Evolutionary conservation across 805 yeast genomes (phyloP), one percentile per base, ranked within the genome.

Genomic region (Wickerhamomyces canadensis): DNA sequence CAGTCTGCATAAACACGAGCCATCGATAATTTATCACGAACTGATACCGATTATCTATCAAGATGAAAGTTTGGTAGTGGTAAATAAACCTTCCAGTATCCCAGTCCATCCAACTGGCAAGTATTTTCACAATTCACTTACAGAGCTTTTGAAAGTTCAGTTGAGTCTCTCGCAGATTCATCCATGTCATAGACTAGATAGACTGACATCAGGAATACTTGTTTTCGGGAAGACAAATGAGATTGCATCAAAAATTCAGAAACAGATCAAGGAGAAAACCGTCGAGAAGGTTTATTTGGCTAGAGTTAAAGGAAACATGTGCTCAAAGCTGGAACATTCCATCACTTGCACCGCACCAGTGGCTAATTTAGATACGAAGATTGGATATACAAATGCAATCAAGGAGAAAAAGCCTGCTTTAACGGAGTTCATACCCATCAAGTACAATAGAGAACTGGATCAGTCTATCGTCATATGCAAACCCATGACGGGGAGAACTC

Each of bases 31-130:
- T 8, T 21, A 33, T 17, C 19, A 21, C 6, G 36, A 61, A 80
- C 27, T 17, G 14, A 33, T 36, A 19, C 27, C 27, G 4, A 16
- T 37, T 12, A 66, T 56, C 82, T 84, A 51, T 77, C 82, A 48
- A 10, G 19, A 38, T 55, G 85, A 80, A 5, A 72, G 80, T 33
- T 56, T 87, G 12, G 67, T 93, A 7, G 95, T 84, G 2, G 80
- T 93, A 9, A 94, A 91, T 55, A 93, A 93, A 47, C 98, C 98
- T 0, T 74, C 91, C 5, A 96, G 98, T 0, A 70, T 91, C 1
- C 97, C 98, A 0, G 95, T 86, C 0, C 98, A 93, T 56, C 98
- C 98, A 3, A 83, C 97, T 0, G 98, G 98, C 0, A 64, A 88
- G 43, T 78, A 80, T 68, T 60, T 88, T 55, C 74, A 78, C 60